Base-by-base conservation (phyloP, 768 basidiomycete species). In the Serendipita sp. region DNA sequence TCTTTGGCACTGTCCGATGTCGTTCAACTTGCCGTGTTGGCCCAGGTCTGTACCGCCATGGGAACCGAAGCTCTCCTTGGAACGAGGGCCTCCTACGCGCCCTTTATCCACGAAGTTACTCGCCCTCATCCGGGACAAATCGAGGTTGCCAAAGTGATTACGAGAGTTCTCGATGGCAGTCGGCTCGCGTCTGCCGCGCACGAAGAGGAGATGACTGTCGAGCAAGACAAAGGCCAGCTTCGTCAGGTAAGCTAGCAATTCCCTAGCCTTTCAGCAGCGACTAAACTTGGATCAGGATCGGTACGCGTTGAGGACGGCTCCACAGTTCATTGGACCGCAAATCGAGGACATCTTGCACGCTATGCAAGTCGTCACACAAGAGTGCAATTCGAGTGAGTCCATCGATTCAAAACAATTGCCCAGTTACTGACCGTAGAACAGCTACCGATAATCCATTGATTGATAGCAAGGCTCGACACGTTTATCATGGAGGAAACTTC, bases 401-500 rank as follows among this genome's bases (percentile, higher is more conserved):
- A 66, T 44, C 29, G 53, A 33, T 44, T 37, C 16, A 63, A 40
- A 3, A 43, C 31, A 62, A 31, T 64, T 6, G 40, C 44, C 11
- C 16, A 3, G 15, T 67, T 13, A 45, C 62, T 46, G 53, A 44
- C 50, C 15, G 33, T 37, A 18, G 55, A 23, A n/a, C 66, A 87
- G 85, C 91, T 18, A 93, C 91, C 3, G 91, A 93, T 71, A 93
- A 93, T 70, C 91, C 91, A 1, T 80, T 93, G 5, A 77, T 91
- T 44, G 87, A 93, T 66, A 78, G 78, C 45, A 78, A 83, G 68
- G 81, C 80, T 3, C 82, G 83, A 1, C 75, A 74, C 62, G 77
- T 91, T 18, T 87, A 91, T 71, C 80, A 91, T 64, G 91, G 88
- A 34, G 91, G 91, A 15, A 92, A 92, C 72, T 93, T 93, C 81